phyloP scores from a whole-genome alignment of 768 basidiomycete genomes.

The Leccinum variicolor region DNA sequence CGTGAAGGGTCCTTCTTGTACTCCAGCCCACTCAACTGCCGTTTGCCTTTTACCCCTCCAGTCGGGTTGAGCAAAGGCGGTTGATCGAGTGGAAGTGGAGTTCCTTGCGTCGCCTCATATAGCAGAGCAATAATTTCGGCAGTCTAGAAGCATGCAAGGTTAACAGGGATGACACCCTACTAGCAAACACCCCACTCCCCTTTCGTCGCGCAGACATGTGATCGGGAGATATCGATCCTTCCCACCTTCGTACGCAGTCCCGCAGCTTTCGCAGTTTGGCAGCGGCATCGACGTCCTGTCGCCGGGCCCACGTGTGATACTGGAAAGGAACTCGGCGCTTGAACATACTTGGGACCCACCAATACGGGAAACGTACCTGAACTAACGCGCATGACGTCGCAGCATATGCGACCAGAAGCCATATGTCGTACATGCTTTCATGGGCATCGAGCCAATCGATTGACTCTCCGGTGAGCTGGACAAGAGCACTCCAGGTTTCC shows the following conservation, averaged over 20 bases:
- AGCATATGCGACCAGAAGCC: conserved; percentile 84
- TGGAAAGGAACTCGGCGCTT: conserved; percentile 29
- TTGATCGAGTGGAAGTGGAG: conserved; percentile 49
- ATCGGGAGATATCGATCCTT: conserved; percentile 80
- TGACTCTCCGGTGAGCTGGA: conserved; percentile 68
- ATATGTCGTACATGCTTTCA: conserved; percentile 79
- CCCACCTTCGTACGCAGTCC: conserved; percentile 87
- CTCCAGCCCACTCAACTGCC: conserved; percentile 50
- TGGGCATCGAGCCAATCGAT: conserved; percentile 89
- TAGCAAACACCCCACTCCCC: conserved; percentile 38
- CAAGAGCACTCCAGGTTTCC: conserved; percentile 73
- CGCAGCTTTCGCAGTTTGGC: conserved; percentile 73
- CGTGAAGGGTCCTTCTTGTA: conserved; percentile 78
- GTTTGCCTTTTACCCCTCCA: conserved; percentile 59
- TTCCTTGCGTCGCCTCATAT: conserved; percentile 91
- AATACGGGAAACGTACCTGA: conserved; percentile 55
- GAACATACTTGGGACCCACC: neutral
- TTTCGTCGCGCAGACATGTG: conserved; percentile 95
- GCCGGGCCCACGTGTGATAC: conserved; percentile 93
- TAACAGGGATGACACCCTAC: neutral
- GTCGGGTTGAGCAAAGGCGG: conserved; percentile 75
- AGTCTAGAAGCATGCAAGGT: conserved; percentile 47
- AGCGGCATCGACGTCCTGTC: conserved; percentile 73
- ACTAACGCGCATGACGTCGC: conserved; percentile 87
- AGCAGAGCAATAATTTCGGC: conserved; percentile 89